A percentile compares a stretch with the other conserved stretches of the same genome.
phyloP scores from a whole-genome alignment of 1,284 basidiomycete species.

The Microstroma glucosiphilum region DNA sequence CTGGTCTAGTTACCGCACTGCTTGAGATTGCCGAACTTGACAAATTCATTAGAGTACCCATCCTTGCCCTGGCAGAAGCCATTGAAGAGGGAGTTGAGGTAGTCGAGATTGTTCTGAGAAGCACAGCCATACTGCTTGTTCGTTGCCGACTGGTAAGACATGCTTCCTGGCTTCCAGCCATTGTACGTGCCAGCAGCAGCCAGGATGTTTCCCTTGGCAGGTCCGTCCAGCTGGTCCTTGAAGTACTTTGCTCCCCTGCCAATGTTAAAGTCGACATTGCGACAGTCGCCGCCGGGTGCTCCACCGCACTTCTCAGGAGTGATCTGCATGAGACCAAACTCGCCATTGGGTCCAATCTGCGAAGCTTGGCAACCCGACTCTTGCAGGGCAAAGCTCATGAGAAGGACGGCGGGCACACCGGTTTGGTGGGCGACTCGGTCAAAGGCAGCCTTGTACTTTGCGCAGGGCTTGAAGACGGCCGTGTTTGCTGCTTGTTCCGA shows the following conservation, averaged over 20 bases:
- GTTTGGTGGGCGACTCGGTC: constrained; percentile 22
- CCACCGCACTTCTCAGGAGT: constrained; percentile 37
- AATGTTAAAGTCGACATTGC: constrained; percentile 31
- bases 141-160: constrained; percentile 23
- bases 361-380: constrained; percentile 36
- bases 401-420: constrained; percentile 27
- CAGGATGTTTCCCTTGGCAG: constrained; percentile 23
- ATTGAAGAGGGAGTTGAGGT: constrained; percentile 35
- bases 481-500: constrained; percentile 20
- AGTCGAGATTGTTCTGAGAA: constrained; percentile 41
- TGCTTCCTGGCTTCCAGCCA: constrained; percentile 28
- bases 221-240: constrained; percentile 19
- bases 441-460: constrained; percentile 26
- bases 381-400: constrained; percentile 41
- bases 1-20: background rate
- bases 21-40: constrained; percentile 6
- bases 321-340: constrained; percentile 43
- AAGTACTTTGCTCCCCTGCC: constrained; percentile 36
- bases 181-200: constrained; percentile 36
- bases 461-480: constrained; percentile 28
- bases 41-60: background rate
- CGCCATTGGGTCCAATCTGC: constrained; percentile 32
- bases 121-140: constrained; percentile 20
- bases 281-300: constrained; percentile 23
- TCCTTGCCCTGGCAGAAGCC: constrained; percentile 33